These are phyloP conservation scores for Apiotrichum gracile DNA, from an alignment of 1,284 basidiomycete species.

Conservation along the genomic window DNA sequence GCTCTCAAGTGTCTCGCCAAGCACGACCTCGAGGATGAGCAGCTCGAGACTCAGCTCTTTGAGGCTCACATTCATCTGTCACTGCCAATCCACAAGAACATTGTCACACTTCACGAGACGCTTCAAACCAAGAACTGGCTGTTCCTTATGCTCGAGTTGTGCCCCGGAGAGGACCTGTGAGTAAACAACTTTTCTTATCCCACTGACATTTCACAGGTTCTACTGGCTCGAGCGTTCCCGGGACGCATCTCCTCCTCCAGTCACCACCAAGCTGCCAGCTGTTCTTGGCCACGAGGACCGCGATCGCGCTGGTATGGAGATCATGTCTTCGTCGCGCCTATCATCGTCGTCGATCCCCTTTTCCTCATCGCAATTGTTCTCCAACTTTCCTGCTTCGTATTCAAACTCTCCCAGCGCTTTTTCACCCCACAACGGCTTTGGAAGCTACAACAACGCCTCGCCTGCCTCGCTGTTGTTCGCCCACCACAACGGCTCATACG, in stretches of 20 bases:
- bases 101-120: slow-evolving; percentile 89
- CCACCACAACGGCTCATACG: slow-evolving; percentile 30
- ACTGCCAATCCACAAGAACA: slow-evolving; percentile 82
- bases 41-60: slow-evolving; percentile 76
- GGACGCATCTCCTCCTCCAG: slow-evolving; percentile 64
- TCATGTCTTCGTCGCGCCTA: slow-evolving; percentile 44
- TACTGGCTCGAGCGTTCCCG: slow-evolving; percentile 94
- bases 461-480: slow-evolving; percentile 40
- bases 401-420: slow-evolving; percentile 28
- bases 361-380: slow-evolving; percentile 42
- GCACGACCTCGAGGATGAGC: slow-evolving; percentile 79
- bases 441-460: slow-evolving; percentile 19
- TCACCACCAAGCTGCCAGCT: slow-evolving; percentile 49
- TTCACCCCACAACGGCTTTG: slow-evolving; percentile 27
- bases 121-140: slow-evolving; percentile 74
- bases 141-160: slow-evolving; percentile 79
- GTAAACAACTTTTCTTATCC: slow-evolving; percentile 5
- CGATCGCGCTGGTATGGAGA: slow-evolving; percentile 18
- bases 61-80: slow-evolving; percentile 96
- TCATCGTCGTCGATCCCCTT: slow-evolving; percentile 46
- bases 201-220: slow-evolving; percentile 51
- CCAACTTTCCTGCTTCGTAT: slow-evolving; percentile 31
- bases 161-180: slow-evolving; percentile 79
- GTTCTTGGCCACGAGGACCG: slow-evolving; percentile 11
- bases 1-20: slow-evolving; percentile 93